phyloP scores from a whole-genome alignment of 2,329 filamentous ascomycete species.

The Apiospora koreana region DNA sequence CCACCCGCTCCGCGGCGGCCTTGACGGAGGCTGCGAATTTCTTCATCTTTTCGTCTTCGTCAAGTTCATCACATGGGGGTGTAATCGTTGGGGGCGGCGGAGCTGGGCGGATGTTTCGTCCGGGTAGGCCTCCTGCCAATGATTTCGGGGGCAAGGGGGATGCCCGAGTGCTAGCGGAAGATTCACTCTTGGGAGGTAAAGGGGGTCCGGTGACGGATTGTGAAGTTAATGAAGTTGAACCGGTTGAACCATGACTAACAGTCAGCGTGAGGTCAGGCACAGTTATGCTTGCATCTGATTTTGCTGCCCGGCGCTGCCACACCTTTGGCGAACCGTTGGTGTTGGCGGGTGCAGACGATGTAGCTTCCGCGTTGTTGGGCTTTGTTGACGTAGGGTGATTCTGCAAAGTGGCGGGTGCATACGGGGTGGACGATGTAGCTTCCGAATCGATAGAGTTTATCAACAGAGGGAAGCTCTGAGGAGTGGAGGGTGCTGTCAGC shows the following conservation, averaged over 20 bases:
- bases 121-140: constrained; percentile 11
- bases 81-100: neutral
- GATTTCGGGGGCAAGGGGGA: neutral
- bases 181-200: neutral
- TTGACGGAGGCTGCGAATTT: neutral
- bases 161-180: neutral
- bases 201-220: neutral
- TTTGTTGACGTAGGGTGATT: neutral
- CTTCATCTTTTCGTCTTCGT: constrained; percentile 12
- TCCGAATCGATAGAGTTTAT: constrained; percentile 1
- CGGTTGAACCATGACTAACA: constrained; percentile 52
- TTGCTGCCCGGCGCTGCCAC: constrained; percentile 51
- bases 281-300: constrained; percentile 46
- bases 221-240: constrained; percentile 28
- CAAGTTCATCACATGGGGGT: neutral
- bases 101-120: constrained; percentile 15
- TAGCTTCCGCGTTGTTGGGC: neutral
- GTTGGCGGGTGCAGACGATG: neutral
- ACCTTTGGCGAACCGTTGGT: constrained; percentile 18
- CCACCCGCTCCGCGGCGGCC: neutral
- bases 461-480: constrained; percentile 6
- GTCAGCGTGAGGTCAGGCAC: constrained; percentile 51
- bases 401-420: constrained; percentile 24
- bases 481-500: constrained; percentile 22
- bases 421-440: constrained; percentile 21